Conservation (phyloP, 179 eudicot species). For the Patellifolia procumbens region DNA sequence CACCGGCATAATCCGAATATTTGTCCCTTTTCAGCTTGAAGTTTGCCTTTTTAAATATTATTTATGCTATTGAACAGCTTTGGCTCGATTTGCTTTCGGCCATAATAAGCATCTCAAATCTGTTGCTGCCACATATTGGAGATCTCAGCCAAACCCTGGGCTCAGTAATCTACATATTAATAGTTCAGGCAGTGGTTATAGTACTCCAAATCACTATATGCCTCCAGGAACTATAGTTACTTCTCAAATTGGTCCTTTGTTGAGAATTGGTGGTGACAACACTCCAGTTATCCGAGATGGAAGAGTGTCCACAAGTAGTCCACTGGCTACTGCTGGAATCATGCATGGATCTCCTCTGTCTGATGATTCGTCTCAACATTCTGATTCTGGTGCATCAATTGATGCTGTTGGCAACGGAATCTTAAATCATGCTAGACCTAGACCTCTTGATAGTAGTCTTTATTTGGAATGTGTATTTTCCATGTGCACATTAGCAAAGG, state of each 20-base stretch:
- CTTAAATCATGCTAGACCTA: conserved; percentile 55
- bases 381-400: conserved; percentile 69
- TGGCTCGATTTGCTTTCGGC: conserved; percentile 90
- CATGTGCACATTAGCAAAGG: conserved; percentile 89
- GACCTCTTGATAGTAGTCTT: conserved; percentile 62
- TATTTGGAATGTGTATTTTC: conserved; percentile 75
- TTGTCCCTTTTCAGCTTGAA: background rate
- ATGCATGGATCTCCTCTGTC: conserved; percentile 93
- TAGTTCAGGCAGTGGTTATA: conserved; percentile 68
- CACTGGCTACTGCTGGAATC: conserved; percentile 64
- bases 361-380: conserved; percentile 88
- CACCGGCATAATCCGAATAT: background rate
- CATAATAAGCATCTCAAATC: conserved; percentile 90
- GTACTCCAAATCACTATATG: conserved; percentile 58
- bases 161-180: conserved; percentile 57
- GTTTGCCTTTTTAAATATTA: background rate
- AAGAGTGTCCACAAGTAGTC: conserved; percentile 81
- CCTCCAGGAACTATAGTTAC: conserved; percentile 58
- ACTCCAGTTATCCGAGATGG: conserved; percentile 66
- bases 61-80: conserved; percentile 54
- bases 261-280: conserved; percentile 65
- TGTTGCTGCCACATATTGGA: conserved; percentile 82
- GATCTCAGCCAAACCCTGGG: conserved; percentile 74
- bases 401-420: conserved; percentile 64
- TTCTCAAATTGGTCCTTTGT: conserved; percentile 67